Base-by-base conservation (phyloP, 305 asterid genomes). In the Lippia alba region DNA sequence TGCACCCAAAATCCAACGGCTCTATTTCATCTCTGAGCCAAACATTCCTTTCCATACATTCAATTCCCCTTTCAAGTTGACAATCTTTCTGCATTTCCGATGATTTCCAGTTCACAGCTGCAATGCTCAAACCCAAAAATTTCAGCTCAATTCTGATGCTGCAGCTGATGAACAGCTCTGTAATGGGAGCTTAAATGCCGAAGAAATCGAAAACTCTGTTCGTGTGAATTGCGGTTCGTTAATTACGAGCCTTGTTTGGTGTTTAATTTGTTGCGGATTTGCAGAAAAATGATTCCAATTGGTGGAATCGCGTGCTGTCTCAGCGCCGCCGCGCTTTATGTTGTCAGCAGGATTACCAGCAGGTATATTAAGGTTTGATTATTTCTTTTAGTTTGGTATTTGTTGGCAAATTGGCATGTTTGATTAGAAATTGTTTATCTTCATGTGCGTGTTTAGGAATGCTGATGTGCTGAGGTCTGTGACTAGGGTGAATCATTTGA, bases 331-430 rank as follows among this genome's bases (percentile, higher is more conserved):
- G 98, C 98, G 64, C 96, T 95, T 60, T 95, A 92, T 85, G 91
- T 95, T 76, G 97, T 95, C 64, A 97, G 99, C 16, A 82, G 98
- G 82, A 89, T 96, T 79, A 90, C 94, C 66, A 98, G 98, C 76
- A 89, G 98, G 99, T 94, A 2, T 64, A 18, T 49, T 67, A 15
- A 6, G 8, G 63, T 76, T 4, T 56, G 18, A 16, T 45, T 32
- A n/a, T n/a, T 55, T 50, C 30, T 45, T 5, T 19, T 18, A 36
- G 41, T 36, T 36, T 36, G 2, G 17, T 64, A 55, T 61, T 3
- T 39, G 56, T 32, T 6, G 19, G 11, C 11, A 16, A 56, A 1
- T 8, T 17, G 61, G n/a, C 41, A 24, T 17, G 61, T 62, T 36
- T 69, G 56, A 36, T 66, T 77, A 4, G 41, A 10, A 45, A 67